Percentiles rank a stretch among this genome's conserved stretches.
Conservation (phyloP, 176 grass and related monocot species). For the Sorghum bicolor region DNA sequence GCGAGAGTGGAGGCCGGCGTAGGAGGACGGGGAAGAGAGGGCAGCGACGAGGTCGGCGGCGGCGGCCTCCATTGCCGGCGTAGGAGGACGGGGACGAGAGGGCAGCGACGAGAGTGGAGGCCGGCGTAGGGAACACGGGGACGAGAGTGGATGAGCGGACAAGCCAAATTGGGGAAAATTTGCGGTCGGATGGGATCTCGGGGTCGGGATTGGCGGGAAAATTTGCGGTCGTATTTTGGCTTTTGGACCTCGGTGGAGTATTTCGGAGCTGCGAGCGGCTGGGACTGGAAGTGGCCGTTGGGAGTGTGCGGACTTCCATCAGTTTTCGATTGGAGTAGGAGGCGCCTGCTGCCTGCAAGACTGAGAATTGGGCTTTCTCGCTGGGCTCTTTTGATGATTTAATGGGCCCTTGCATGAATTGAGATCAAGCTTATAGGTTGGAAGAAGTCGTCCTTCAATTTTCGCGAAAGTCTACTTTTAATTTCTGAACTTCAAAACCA, state of each 20-base stretch:
- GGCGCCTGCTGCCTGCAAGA: not conserved
- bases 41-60: constrained; percentile 51
- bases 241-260: no score
- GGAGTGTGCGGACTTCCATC: no score
- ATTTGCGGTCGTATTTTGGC: no score
- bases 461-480: no score
- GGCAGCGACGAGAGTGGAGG: no score
- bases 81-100: no score
- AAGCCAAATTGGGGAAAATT: not conserved
- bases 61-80: constrained; percentile 53
- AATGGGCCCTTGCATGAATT: not conserved
- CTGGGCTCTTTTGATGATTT: not conserved
- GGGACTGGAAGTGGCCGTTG: not conserved
- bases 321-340: no score
- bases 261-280: not conserved
- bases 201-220: constrained; percentile 24
- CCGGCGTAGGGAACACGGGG: no score
- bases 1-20: constrained; percentile 44
- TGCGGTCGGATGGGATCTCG: not conserved
- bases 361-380: not conserved
- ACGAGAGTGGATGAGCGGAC: constrained; percentile 30
- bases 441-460: no score
- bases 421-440: not conserved
- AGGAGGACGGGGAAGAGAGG: constrained; percentile 35
- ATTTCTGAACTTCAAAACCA: no score